Conservation (phyloP, 2,329 filamentous ascomycete genomes). For the Scytalidium lignicola region DNA sequence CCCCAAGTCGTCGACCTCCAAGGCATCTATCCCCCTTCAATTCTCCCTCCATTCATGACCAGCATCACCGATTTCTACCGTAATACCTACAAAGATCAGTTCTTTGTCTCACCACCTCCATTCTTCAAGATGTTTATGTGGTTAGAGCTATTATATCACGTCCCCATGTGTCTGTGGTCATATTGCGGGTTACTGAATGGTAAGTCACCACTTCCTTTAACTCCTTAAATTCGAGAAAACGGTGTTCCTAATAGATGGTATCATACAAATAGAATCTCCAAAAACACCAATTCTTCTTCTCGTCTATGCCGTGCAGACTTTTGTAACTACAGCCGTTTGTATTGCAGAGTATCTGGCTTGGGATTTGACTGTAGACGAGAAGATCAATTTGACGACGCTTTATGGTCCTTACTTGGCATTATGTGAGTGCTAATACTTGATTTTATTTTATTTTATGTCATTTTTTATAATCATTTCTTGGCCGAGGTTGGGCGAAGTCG, state of each 20-base stretch:
- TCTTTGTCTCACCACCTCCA: slow-evolving; percentile 52
- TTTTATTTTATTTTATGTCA: too few relatives aligned
- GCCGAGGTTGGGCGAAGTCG: not conserved
- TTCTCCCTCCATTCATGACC: slow-evolving; percentile 44
- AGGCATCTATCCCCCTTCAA: slow-evolving; percentile 47
- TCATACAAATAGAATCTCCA: slow-evolving; percentile 41
- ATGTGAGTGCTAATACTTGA: too few relatives aligned
- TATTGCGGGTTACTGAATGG: slow-evolving; percentile 47
- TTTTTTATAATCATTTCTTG: too few relatives aligned
- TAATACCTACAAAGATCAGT: slow-evolving; percentile 55
- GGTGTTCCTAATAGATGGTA: not conserved
- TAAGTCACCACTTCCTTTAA: slow-evolving; percentile 25
- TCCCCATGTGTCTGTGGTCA: slow-evolving; percentile 56
- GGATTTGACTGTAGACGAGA: slow-evolving; percentile 39
- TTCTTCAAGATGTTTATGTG: slow-evolving; percentile 55
- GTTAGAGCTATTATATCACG: slow-evolving; percentile 56
- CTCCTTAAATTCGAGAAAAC: not conserved
- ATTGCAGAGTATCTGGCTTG: slow-evolving; percentile 57
- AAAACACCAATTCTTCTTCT: slow-evolving; percentile 55
- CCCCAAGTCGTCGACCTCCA: slow-evolving; percentile 51
- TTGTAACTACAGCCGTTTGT: slow-evolving; percentile 57
- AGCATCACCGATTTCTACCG: slow-evolving; percentile 52
- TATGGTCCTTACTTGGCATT: slow-evolving; percentile 54
- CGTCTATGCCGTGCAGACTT: slow-evolving; percentile 53
- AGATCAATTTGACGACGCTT: slow-evolving; percentile 42